phyloP scores from a whole-genome alignment of 2,329 filamentous ascomycete genomes.

The Fusarium lyarnte region DNA sequence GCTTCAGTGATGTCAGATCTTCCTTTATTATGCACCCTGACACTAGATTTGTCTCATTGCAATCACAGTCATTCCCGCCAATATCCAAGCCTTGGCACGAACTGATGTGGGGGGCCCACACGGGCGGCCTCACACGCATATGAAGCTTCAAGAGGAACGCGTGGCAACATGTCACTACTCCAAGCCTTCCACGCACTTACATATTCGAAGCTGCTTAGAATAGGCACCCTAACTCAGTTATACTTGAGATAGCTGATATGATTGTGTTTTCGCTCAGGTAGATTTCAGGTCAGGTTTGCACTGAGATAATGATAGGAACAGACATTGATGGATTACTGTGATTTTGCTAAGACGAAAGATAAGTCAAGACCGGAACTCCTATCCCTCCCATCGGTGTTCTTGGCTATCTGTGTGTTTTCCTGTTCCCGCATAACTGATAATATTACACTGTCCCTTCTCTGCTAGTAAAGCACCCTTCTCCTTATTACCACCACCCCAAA shows the following conservation, averaged over 20 bases:
- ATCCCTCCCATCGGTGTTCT: slow-evolving; percentile 21
- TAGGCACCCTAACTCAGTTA: not conserved
- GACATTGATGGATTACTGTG: not conserved
- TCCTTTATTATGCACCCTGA: slow-evolving; percentile 13
- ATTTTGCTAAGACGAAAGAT: slow-evolving; percentile 20
- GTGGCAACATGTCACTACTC: slow-evolving; percentile 31
- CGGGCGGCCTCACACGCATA: slow-evolving; percentile 35
- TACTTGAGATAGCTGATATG: not conserved
- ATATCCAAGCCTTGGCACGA: slow-evolving; percentile 16
- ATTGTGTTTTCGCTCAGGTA: not conserved
- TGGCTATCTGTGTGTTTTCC: slow-evolving; percentile 26
- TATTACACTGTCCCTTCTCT: slow-evolving; percentile 33
- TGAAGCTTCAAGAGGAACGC: slow-evolving; percentile 20
- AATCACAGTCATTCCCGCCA: not conserved
- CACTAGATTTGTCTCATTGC: slow-evolving; percentile 11
- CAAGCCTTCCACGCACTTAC: not conserved
- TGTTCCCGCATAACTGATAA: slow-evolving; percentile 23
- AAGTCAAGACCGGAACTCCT: slow-evolving; percentile 40
- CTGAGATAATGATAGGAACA: not conserved
- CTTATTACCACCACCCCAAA: slow-evolving; percentile 25
- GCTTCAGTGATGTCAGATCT: slow-evolving; percentile 11
- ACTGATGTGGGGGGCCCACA: slow-evolving; percentile 27
- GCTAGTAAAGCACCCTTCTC: slow-evolving; percentile 34
- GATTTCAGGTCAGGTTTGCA: not conserved
- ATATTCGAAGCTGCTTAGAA: not conserved